phyloP scores from a whole-genome alignment of 495 filamentous ascomycete genomes.

The Aspergillus bridgeri region DNA sequence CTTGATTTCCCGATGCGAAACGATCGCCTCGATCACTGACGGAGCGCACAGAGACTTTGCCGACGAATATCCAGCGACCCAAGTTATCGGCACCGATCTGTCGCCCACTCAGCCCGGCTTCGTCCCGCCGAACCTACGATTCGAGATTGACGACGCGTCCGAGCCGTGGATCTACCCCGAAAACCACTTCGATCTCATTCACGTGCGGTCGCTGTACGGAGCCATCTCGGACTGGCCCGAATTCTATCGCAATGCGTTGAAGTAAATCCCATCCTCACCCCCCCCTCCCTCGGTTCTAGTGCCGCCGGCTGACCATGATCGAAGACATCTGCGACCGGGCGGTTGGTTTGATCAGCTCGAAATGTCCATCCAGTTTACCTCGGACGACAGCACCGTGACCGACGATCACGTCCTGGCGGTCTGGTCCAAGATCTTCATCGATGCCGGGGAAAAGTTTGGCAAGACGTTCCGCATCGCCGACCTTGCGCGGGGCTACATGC shows the following conservation, averaged over 20 bases:
- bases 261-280: conserved; percentile 21
- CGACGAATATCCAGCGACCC: conserved; percentile 28
- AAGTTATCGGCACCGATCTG: conserved; percentile 42
- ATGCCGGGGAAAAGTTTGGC: conserved; percentile 48
- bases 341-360: conserved; percentile 64
- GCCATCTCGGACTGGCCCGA: conserved; percentile 57
- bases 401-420: conserved; percentile 47
- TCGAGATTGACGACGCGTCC: conserved; percentile 54
- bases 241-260: conserved; percentile 35
- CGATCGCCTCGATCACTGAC: background rate
- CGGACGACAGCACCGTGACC: conserved; percentile 49
- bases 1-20: background rate
- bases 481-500: conserved; percentile 30
- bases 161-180: conserved; percentile 50
- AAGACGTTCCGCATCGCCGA: conserved; percentile 47
- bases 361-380: conserved; percentile 45
- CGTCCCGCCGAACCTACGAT: conserved; percentile 48
- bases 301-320: background rate
- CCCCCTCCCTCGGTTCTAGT: background rate
- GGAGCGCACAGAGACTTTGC: conserved; percentile 35
- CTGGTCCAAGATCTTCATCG: conserved; percentile 49
- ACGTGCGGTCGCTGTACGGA: conserved; percentile 55
- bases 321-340: conserved; percentile 54
- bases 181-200: conserved; percentile 60
- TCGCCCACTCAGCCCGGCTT: conserved; percentile 40